Base-by-base conservation (phyloP, 2,329 filamentous ascomycete genomes). In the Trichoderma lentiforme region DNA sequence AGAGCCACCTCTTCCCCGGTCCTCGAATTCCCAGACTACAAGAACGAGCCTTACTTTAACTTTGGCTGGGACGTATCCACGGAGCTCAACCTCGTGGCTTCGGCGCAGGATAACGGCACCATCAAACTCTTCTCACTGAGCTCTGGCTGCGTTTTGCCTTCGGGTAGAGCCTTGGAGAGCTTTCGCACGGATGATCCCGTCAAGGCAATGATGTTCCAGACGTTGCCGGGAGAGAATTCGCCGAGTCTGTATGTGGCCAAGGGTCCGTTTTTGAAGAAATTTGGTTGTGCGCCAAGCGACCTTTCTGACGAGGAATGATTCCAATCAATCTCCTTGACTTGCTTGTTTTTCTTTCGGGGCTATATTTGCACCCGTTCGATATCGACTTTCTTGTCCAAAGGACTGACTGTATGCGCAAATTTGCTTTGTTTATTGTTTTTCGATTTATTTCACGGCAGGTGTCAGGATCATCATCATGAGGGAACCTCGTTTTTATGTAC, bases 21-120 rank as follows among this genome's bases (percentile, higher is more conserved):
- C 2, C 76, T 90, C 9, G 68, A 68, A 0, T 90, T 90, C 72
- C 80, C 82, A 0, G 82, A 78, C 3, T 89, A 89, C 77, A 76
- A 77, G 34, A 91, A 90, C 76, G 76, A 77, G 0, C 84, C 84
- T 0, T 83, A 84, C 57, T 78, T 85, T 56, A 78, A 84, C 21
- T 81, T 86, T 11, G 89, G 88, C 1, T 84, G 89, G 74, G 87
- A 88, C 67, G 82, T 86, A 5, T 82, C 85, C 71, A 62, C 78
- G 0, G 80, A 82, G n/a, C 77, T 84, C 8, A 86, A 86, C 14
- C 74, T 87, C 28, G 83, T 88, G 5, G 88, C 88, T 0, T 85
- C 88, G 0, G 87, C 86, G 0, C 86, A 88, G 61, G 85, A 87
- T 51, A 82, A 86, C 62, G 84, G 83, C 12, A 83, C 78, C 0